Evolutionary conservation across 148 eudicot species (phyloP).

Genomic region (Polygonum aviculare): DNA sequence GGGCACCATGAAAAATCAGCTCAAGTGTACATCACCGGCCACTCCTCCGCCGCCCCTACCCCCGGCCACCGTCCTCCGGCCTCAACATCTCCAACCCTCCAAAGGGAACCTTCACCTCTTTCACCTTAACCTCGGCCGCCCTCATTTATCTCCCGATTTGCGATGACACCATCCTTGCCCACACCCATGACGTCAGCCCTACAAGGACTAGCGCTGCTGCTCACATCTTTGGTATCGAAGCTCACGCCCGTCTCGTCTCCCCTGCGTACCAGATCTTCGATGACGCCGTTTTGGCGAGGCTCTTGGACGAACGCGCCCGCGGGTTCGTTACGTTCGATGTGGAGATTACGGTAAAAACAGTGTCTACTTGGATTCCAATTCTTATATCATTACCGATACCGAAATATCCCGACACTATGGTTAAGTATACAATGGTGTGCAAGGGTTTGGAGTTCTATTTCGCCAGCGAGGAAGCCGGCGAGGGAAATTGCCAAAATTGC

Average conservation of each 20-base stretch:
- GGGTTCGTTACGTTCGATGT: neutral
- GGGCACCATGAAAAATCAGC: too few species aligned
- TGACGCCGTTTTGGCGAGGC: neutral
- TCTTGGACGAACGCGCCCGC: neutral
- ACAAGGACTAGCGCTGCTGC: neutral
- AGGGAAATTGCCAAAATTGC: neutral
- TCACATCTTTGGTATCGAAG: neutral
- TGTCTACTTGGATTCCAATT: neutral
- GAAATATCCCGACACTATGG: too few species aligned
- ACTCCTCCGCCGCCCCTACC: too few species aligned
- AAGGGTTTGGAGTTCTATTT: neutral
- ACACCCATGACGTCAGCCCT: neutral
- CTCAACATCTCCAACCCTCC: neutral
- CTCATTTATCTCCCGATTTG: neutral
- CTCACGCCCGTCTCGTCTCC: neutral
- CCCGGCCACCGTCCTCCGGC: neutral
- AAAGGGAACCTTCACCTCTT: neutral
- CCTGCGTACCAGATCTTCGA: neutral
- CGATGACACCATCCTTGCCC: neutral
- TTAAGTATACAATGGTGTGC: neutral
- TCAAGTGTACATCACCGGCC: too few species aligned
- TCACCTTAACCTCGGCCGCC: neutral
- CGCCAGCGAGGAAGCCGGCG: neutral
- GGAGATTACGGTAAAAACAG: neutral
- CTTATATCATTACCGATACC: neutral